phyloP scores from a whole-genome alignment of 805 yeast genomes.

The Tanozyma kutaoensis region DNA sequence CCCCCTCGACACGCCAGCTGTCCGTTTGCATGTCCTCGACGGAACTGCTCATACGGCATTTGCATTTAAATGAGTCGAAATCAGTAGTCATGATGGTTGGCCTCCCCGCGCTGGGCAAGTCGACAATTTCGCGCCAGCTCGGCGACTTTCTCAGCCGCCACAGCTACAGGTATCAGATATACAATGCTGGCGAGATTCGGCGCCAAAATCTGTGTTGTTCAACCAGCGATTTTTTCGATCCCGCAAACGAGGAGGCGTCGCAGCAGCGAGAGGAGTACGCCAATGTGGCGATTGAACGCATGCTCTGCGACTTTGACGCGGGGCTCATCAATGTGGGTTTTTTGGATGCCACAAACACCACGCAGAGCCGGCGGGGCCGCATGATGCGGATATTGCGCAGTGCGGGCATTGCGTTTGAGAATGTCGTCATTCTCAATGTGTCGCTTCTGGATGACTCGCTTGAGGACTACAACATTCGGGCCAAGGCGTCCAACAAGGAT shows the following conservation, averaged over 20 bases:
- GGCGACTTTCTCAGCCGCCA: constrained; percentile 1
- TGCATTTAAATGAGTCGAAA: too few relatives aligned
- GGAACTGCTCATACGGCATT: too few relatives aligned
- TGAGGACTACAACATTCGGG: constrained; percentile 47
- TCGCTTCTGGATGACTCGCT: constrained; percentile 40
- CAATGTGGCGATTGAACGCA: constrained; percentile 15
- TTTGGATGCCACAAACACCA: constrained; percentile 31
- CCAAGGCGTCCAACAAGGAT: constrained; percentile 51
- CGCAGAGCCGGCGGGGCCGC: constrained; percentile 16
- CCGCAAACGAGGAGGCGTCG: constrained; percentile 15
- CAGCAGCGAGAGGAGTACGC: constrained; percentile 24
- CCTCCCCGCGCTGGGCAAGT: constrained; percentile 27
- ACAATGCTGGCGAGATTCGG: constrained; percentile 41
- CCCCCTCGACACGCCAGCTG: too few relatives aligned
- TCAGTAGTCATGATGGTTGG: constrained; percentile 23
- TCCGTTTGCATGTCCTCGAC: too few relatives aligned
- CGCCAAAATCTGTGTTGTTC: constrained; percentile 10
- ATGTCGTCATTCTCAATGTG: constrained; percentile 45
- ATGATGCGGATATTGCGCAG: constrained; percentile 14
- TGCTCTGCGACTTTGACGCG: constrained; percentile 16
- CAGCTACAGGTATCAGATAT: constrained; percentile 8
- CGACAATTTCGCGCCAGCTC: background rate
- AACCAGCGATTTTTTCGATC: constrained; percentile 22
- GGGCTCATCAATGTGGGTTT: constrained; percentile 20
- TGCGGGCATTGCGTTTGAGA: constrained; percentile 9